Evolutionary conservation across 768 basidiomycete species (phyloP), one percentile per base, ranked within the genome.

Genomic region (Phanerodontia chrysosporium): DNA sequence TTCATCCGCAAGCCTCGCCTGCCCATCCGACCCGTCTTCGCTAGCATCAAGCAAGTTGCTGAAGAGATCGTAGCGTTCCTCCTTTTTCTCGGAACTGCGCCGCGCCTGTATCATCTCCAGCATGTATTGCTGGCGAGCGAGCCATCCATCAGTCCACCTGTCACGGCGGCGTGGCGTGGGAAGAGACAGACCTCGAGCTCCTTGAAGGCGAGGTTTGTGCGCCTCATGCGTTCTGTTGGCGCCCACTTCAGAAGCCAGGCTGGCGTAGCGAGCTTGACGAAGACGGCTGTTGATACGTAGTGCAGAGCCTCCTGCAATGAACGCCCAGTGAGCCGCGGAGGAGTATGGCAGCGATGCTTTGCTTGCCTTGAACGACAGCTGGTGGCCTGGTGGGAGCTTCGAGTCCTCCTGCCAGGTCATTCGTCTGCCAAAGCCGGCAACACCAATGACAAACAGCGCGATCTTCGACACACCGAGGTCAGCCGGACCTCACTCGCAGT

Each of bases 371-470:
- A 74, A 74, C 14, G 65, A 52, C 53, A 70, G 49, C 28, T 57
- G 29, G 58, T 85, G 81, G 8, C 79, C 78, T 1, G 72, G 63
- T 2, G 81, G 76, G 2, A 70, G 62, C 4, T 62, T 65, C 7
- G 75, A 72, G 55, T 76, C 73, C 39, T 80, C 78, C 32, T 70
- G 72, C 82, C 80, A 84, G 6, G 78, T 76, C 46, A 83, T 75
- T 45, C 66, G 67, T 32, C 76, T 74, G 2, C 83, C 83, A 62
- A 84, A 86, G 10, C 82, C 83, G 60, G 83, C 83, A 1, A 74
- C 76, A 27, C 82, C 75, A 52, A 85, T 82, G 32, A 83, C 77
- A 53, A 81, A 79, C 3, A 84, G 75, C 0, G 83, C 78, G 42
- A 84, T 76, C 83, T 84, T 2, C 14, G 39, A 42, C 16, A 18